phyloP scores from a whole-genome alignment of 2,329 filamentous ascomycete genomes.

The Cytospora piceicola region DNA sequence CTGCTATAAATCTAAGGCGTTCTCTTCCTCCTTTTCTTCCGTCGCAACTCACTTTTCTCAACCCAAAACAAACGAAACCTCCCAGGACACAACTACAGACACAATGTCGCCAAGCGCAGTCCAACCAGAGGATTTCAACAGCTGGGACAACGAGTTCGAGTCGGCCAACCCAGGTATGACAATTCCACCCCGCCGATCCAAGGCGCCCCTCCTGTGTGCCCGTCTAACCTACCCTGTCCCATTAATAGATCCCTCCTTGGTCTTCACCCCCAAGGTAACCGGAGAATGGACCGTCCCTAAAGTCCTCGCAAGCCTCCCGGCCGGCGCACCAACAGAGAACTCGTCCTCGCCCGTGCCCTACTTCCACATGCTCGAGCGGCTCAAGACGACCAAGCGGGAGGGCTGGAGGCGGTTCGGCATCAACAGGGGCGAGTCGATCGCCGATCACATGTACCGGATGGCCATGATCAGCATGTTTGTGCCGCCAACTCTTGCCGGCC shows the following conservation, averaged over 20 bases:
- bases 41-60: background rate
- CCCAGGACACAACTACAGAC: background rate
- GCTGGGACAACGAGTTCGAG: constrained; percentile 11
- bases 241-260: constrained; percentile 41
- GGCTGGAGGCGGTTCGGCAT: constrained; percentile 93
- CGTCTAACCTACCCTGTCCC: background rate
- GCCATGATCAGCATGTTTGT: constrained; percentile 93
- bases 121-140: constrained; percentile 13
- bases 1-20: background rate
- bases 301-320: constrained; percentile 67
- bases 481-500: constrained; percentile 70
- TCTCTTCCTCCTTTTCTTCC: background rate
- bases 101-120: constrained; percentile 27
- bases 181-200: background rate
- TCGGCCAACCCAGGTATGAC: constrained; percentile 26
- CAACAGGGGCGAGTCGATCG: constrained; percentile 79
- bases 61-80: background rate
- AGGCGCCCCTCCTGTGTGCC: background rate
- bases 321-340: constrained; percentile 60
- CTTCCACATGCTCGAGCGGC: constrained; percentile 89
- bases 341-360: constrained; percentile 81
- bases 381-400: constrained; percentile 96
- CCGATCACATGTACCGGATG: constrained; percentile 99
- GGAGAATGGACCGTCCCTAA: constrained; percentile 61
- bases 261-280: constrained; percentile 45